Base-by-base conservation (phyloP, 2,329 filamentous ascomycete genomes). In the Trichoderma koningiopsis region DNA sequence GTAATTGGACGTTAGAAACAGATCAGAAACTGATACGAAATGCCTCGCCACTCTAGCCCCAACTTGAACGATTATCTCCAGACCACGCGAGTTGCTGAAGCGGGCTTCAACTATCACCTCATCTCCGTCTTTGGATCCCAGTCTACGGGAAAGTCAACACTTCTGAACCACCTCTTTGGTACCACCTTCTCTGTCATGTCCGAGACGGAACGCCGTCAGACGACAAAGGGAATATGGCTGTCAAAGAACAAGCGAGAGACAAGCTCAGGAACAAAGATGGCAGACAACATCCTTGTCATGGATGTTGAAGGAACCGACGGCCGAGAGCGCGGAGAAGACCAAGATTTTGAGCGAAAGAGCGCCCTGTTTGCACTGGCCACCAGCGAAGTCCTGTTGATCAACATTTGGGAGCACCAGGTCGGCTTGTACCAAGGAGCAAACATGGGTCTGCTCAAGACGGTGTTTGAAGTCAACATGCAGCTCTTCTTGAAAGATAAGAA, bases 141-240 rank as follows among this genome's bases (percentile, higher is more conserved):
- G 85, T 98, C 96, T 27, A 99, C 96, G 43, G 96, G 96, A 75
- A 99, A 99, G 84, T 98, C 96, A 57, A 99, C 96, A 6, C 87
- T 99, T 57, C 89, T 99, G 73, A 99, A 99, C 84, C 87, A 95
- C 81, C 89, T 99, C 69, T 99, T 99, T 79, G 93, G 93, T 72
- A 99, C 96, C 74, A 87, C 94, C 69, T 99, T 99, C 83, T 95
- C 93, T 74, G 95, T 99, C 78, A 99, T 99, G 96, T 93, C 93
- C 75, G 96, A 99, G 85, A 87, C 89, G 72, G 94, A 97, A 80
- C 89, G 96, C 73, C 90, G 94, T 71, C 96, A 99, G 85, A 99
- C 96, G 0, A 99, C 96, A 56, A 99, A 98, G 85, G 96, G 96
- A 78, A 99, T 99, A 79, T 99, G 96, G 96, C 91, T 99, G 91